Evolutionary conservation across 805 yeast genomes (phyloP).

Genomic region (Candida awuae): DNA sequence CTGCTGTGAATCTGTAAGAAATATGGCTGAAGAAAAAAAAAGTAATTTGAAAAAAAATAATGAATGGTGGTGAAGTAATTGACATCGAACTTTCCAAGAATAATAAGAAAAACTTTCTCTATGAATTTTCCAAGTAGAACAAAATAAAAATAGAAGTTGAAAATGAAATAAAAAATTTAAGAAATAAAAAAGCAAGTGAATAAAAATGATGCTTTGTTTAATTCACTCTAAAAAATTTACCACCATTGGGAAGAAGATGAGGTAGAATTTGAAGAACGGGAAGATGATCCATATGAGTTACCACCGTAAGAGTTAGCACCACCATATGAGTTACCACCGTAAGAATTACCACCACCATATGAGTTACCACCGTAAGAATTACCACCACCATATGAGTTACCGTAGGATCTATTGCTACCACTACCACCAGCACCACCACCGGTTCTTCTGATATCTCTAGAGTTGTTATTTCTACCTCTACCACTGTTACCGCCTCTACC

Average conservation of each 20-base stretch:
- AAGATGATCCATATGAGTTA: slow-evolving; percentile 14
- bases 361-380: slow-evolving; percentile 12
- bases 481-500: slow-evolving; percentile 48
- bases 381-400: slow-evolving; percentile 13
- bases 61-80: neutral
- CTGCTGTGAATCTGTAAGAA: slow-evolving; percentile 4
- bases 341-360: slow-evolving; percentile 25
- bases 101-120: slow-evolving; percentile 5
- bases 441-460: slow-evolving; percentile 15
- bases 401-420: slow-evolving; percentile 23
- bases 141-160: neutral
- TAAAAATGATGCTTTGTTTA: slow-evolving; percentile 2
- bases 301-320: slow-evolving; percentile 33
- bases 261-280: slow-evolving; percentile 11
- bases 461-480: slow-evolving; percentile 26
- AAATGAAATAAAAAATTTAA: slow-evolving; percentile 8
- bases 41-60: neutral
- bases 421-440: slow-evolving; percentile 23
- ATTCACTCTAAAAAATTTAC: slow-evolving; percentile 19
- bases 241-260: slow-evolving; percentile 28
- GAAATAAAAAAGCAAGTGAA: slow-evolving; percentile 1
- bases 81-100: neutral
- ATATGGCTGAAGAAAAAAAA: neutral
- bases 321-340: slow-evolving; percentile 19
- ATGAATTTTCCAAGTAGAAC: slow-evolving; percentile 14